phyloP scores from a whole-genome alignment of 1,284 basidiomycete species.

The Apiotrichum mycotoxinovorans region DNA sequence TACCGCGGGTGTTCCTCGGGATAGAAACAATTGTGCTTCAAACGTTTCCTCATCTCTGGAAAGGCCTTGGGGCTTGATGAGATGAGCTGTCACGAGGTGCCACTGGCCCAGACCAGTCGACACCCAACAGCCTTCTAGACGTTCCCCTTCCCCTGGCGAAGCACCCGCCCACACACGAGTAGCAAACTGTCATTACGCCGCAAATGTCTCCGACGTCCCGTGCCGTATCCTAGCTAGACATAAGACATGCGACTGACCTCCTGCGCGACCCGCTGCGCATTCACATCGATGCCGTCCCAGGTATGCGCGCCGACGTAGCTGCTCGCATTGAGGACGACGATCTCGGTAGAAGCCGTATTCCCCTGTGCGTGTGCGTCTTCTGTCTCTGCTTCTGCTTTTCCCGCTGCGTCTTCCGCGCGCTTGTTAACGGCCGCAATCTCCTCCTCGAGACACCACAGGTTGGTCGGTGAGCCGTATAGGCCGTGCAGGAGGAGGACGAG shows the following conservation, averaged over 20 bases:
- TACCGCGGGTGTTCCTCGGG: too few relatives aligned
- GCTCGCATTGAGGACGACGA: constrained; percentile 27
- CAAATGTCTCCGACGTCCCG: neutral
- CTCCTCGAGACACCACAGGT: constrained; percentile 36
- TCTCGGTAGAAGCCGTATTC: constrained; percentile 1
- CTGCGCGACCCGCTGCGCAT: constrained; percentile 35
- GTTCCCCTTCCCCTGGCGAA: too few relatives aligned
- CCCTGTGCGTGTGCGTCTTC: too few relatives aligned
- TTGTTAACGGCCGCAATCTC: constrained; percentile 20
- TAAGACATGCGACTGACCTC: constrained; percentile 29
- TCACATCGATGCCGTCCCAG: constrained; percentile 50
- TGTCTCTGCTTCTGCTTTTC: neutral
- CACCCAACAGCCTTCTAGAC: too few relatives aligned
- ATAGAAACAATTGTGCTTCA: too few relatives aligned
- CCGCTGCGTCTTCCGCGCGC: neutral
- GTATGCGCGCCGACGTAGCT: constrained; percentile 38
- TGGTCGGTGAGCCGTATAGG: constrained; percentile 41
- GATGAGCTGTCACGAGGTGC: too few relatives aligned
- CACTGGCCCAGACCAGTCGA: too few relatives aligned
- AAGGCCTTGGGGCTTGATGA: too few relatives aligned
- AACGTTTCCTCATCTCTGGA: too few relatives aligned
- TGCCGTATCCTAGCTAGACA: too few relatives aligned
- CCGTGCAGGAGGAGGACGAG: constrained; percentile 48
- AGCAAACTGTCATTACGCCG: too few relatives aligned
- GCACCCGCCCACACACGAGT: too few relatives aligned